A percentile compares a stretch with the other conserved stretches of the same genome.
phyloP scores from a whole-genome alignment of 306 rosid genomes.

The Arachis stenosperma region DNA sequence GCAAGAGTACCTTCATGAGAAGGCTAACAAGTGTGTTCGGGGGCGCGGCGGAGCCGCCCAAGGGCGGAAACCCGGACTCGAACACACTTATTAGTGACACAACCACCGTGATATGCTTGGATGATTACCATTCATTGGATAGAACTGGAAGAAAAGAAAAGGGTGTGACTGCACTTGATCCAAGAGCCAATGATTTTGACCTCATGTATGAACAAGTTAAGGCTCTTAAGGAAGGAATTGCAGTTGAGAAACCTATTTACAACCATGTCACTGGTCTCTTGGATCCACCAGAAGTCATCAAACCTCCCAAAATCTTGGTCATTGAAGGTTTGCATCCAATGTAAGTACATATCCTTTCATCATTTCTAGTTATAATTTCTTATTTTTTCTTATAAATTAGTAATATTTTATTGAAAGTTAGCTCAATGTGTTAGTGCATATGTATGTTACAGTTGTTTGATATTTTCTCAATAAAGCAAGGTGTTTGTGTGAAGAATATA shows the following conservation, averaged over 20 bases:
- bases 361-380: no score
- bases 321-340: conserved; percentile 99
- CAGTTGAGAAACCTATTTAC: conserved; percentile 88
- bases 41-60: conserved; percentile 94
- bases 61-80: conserved; percentile 94
- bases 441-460: conserved; percentile 1
- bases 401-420: conserved; percentile 10
- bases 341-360: conserved; percentile 49
- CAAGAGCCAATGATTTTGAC: conserved; percentile 91
- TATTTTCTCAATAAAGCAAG: neutral
- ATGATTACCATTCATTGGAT: conserved; percentile 93
- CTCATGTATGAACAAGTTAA: conserved; percentile 97
- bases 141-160: conserved; percentile 91
- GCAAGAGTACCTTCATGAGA: conserved; percentile 98
- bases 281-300: conserved; percentile 92
- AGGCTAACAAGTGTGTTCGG: conserved; percentile 96
- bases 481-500: conserved; percentile 24
- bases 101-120: conserved; percentile 92
- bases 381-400: neutral
- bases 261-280: conserved; percentile 95
- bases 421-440: neutral
- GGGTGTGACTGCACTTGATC: conserved; percentile 98
- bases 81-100: conserved; percentile 98
- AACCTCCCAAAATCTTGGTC: conserved; percentile 95
- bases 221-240: conserved; percentile 71